Percentiles rank a stretch among this genome's conserved stretches.
Conservation (phyloP, 768 basidiomycete species). For the Vishniacozyma victoriae region DNA sequence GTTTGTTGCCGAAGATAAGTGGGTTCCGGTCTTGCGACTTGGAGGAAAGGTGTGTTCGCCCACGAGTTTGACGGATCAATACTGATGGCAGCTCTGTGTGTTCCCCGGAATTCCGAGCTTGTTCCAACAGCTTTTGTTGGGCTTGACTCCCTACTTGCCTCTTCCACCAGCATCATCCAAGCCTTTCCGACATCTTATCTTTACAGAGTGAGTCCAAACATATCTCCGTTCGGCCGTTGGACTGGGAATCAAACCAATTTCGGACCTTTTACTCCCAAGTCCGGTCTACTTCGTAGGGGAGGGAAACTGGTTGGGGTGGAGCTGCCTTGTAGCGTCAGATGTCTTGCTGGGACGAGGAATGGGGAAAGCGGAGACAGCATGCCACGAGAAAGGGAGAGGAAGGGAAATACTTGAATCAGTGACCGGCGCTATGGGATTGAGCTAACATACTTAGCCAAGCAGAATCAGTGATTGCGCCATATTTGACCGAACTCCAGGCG, state of each 20-base stretch:
- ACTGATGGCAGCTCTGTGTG: slow-evolving; percentile 57
- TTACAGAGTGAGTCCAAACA: slow-evolving; percentile 59
- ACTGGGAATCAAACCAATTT: too few relatives aligned
- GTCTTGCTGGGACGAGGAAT: not conserved
- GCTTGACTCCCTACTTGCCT: slow-evolving; percentile 65
- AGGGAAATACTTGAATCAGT: too few relatives aligned
- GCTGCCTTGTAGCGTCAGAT: not conserved
- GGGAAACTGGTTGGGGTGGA: not conserved
- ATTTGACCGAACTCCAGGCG: slow-evolving; percentile 68
- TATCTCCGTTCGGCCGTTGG: too few relatives aligned
- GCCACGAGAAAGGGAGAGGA: too few relatives aligned
- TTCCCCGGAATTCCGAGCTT: slow-evolving; percentile 85
- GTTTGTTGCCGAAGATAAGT: slow-evolving; percentile 71
- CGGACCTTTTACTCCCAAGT: too few relatives aligned
- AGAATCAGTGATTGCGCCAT: slow-evolving; percentile 83
- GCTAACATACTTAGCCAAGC: slow-evolving; percentile 52
- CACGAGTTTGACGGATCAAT: not conserved
- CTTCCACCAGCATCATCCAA: slow-evolving; percentile 74
- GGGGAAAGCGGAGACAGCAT: too few relatives aligned
- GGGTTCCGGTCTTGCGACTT: slow-evolving; percentile 88
- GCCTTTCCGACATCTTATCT: slow-evolving; percentile 73
- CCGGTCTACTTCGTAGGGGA: slow-evolving; percentile 1
- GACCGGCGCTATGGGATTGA: not conserved
- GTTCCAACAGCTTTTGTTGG: slow-evolving; percentile 74
- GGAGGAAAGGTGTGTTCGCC: slow-evolving; percentile 57